Evolutionary conservation across 2,329 filamentous ascomycete species (phyloP), one percentile per base, ranked within the genome.

Genomic region (Septoria linicola): DNA sequence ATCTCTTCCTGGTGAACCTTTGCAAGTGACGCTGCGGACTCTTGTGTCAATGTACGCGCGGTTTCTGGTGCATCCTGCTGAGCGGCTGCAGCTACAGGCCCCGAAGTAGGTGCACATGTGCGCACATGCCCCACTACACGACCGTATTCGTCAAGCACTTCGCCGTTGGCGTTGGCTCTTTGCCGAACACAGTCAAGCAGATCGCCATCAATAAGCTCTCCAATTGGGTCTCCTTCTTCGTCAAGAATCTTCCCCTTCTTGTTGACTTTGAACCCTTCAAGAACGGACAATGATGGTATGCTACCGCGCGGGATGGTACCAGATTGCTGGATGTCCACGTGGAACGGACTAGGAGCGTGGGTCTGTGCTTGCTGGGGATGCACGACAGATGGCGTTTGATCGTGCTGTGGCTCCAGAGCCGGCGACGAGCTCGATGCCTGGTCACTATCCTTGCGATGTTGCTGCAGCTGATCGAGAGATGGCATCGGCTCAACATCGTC

Each of bases 231-330:
- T 17, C 74, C 74, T 31, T 76, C 74, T 46, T 72, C 70, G 50
- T 76, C 70, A 31, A 77, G 68, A 21, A 77, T 69, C 59, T 72
- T 72, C 61, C 74, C 74, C 61, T 76, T 77, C 68, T 77, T 79
- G 66, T 79, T 80, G 62, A 80, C 75, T 64, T 78, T 79, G 42
- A 76, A 69, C 42, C 77, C 74, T 61, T 79, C 69, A 35, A 78
- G 53, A 54, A 73, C 73, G 10, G 68, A 69, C 4, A 75, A 65
- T 35, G 71, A 69, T 41, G 72, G 43, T 17, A 34, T 45, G 36
- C 44, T 54, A n/a, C 20, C 44, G 20, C 39, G 23, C 17, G 23
- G 25, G 17, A 42, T 13, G 27, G 27, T 41, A 23, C n/a, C 21
- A 41, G 34, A 34, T 41, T 37, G 35, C 6, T n/a, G n/a, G n/a